phyloP scores from a whole-genome alignment of 2,329 filamentous ascomycete species.

The Sodiomyces alkalinus region DNA sequence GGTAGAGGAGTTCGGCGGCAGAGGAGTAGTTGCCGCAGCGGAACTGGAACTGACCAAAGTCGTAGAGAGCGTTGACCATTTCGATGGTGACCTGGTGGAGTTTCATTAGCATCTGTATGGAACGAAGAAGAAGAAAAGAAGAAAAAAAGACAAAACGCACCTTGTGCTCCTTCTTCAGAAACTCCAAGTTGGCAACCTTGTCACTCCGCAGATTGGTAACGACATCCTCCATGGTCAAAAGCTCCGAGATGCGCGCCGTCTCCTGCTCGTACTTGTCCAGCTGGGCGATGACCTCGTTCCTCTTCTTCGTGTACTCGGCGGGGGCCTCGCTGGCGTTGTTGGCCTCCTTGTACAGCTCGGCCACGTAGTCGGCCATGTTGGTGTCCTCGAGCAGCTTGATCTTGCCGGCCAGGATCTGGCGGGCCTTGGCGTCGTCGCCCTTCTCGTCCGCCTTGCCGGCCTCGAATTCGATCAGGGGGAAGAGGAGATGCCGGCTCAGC shows the following conservation, averaged over 20 bases:
- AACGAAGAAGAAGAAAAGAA: not conserved
- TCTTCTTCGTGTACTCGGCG: conserved; percentile 75
- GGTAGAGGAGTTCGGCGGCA: conserved; percentile 85
- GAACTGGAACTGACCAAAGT: conserved; percentile 95
- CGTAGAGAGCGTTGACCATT: conserved; percentile 91
- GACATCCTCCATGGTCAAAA: conserved; percentile 79
- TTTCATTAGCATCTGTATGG: conserved; percentile 5
- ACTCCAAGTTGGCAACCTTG: conserved; percentile 98
- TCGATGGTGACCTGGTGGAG: conserved; percentile 59
- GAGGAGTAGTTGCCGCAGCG: conserved; percentile 87
- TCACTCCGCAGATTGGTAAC: conserved; percentile 84
- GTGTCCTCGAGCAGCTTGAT: conserved; percentile 91
- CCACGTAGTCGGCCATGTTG: conserved; percentile 98
- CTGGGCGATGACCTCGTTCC: conserved; percentile 73
- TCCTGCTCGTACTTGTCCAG: conserved; percentile 75
- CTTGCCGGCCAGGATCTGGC: conserved; percentile 70
- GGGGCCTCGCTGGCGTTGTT: conserved; percentile 66
- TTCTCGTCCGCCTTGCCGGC: conserved; percentile 68
- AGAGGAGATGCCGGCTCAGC: conserved; percentile 92
- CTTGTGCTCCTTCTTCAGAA: conserved; percentile 88
- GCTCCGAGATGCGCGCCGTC: conserved; percentile 74
- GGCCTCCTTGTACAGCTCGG: conserved; percentile 79
- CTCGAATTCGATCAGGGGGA: conserved; percentile 87
- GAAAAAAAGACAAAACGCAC: conserved; percentile 40
- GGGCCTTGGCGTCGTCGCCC: conserved; percentile 39